Evolutionary conservation across 805 yeast genomes (phyloP).

Genomic region (Metschnikowia continentalis): DNA sequence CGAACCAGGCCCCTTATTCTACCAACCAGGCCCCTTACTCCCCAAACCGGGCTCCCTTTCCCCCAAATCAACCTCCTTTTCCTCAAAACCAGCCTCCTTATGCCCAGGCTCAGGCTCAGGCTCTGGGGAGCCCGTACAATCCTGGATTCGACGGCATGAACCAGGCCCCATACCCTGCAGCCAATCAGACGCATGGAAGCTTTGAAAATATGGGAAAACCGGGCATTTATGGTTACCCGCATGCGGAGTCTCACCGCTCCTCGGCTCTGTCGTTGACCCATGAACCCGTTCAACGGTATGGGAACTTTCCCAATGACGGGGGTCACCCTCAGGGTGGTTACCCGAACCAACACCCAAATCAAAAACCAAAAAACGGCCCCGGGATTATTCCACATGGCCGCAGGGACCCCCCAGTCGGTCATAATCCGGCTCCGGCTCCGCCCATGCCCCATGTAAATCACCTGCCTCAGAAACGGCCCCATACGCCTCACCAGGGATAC

Average conservation of each 20-base stretch:
- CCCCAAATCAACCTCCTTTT: no score
- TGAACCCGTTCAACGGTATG: background rate
- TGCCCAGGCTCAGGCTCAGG: no score
- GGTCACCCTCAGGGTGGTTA: background rate
- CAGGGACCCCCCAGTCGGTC: background rate
- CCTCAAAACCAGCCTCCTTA: background rate
- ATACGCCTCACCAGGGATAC: background rate
- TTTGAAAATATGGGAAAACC: background rate
- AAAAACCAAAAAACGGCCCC: background rate
- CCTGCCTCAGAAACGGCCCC: background rate
- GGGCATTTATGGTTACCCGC: background rate
- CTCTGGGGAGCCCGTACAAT: background rate
- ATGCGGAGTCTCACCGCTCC: background rate
- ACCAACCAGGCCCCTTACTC: no score
- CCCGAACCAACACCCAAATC: background rate
- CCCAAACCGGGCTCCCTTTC: no score
- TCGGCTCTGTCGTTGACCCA: constrained; percentile 5
- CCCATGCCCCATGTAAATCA: background rate
- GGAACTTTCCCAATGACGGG: background rate
- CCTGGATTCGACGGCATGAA: background rate
- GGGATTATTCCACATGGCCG: background rate
- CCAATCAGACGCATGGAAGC: background rate
- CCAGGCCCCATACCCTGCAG: background rate
- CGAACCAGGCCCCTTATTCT: no score
- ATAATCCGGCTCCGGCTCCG: background rate